phyloP scores from a whole-genome alignment of 2,329 filamentous ascomycete genomes.

The Remersonia thermophila region DNA sequence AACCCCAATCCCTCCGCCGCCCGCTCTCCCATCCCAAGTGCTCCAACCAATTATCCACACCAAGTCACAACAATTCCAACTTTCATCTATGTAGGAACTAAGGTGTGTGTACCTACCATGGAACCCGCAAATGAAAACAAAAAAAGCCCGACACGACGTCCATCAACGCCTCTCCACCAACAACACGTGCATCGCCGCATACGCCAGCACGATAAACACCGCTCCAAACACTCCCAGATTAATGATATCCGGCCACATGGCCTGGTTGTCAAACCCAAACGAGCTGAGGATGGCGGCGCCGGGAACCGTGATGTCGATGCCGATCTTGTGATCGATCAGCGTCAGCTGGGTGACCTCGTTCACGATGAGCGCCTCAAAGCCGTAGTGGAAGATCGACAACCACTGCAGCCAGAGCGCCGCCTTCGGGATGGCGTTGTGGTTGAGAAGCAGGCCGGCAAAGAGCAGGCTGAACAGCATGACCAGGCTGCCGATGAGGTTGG shows the following conservation, averaged over 20 bases:
- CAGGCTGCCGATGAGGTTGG: constrained; percentile 83
- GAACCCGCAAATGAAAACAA: too few species aligned
- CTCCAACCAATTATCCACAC: too few species aligned
- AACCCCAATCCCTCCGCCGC: too few species aligned
- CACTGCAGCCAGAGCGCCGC: constrained; percentile 82
- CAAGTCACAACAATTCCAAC: too few species aligned
- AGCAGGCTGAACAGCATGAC: constrained; percentile 96
- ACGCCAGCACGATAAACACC: constrained; percentile 77
- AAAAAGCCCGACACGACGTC: too few species aligned
- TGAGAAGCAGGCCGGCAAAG: constrained; percentile 86
- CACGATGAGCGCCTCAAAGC: constrained; percentile 90
- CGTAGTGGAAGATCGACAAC: constrained; percentile 96
- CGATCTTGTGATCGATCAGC: constrained; percentile 87
- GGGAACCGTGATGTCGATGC: constrained; percentile 89
- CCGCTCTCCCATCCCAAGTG: too few species aligned
- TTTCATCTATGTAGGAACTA: too few species aligned
- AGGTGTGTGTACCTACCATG: too few species aligned
- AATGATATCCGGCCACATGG: constrained; percentile 72
- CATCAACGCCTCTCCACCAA: constrained; percentile 73
- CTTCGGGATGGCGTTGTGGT: constrained; percentile 82
- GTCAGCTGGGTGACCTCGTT: constrained; percentile 90
- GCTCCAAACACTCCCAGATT: constrained; percentile 73
- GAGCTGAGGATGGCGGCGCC: constrained; percentile 87
- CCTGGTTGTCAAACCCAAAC: constrained; percentile 84
- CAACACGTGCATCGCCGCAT: constrained; percentile 83